Conservation (phyloP, 2,329 filamentous ascomycete genomes). For the Botryotinia globosa region DNA sequence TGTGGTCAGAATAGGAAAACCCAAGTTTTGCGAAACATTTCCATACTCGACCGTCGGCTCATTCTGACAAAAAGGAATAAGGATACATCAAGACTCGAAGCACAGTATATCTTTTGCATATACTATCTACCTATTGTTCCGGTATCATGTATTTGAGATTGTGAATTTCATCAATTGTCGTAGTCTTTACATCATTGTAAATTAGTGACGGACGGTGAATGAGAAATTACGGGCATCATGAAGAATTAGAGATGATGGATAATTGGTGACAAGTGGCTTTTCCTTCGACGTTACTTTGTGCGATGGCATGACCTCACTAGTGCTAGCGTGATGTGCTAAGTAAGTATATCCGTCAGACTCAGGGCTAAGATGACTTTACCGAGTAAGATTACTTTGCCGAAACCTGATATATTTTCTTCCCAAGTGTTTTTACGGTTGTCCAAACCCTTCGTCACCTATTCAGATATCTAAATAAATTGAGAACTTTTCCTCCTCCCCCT, state of each 20-base stretch:
- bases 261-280: neutral
- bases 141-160: fast-evolving
- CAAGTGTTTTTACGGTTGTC: neutral
- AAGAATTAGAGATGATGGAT: neutral
- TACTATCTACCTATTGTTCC: neutral
- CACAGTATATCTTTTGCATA: neutral
- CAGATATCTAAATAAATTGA: neutral
- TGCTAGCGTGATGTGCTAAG: neutral
- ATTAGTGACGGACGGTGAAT: neutral
- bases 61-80: fast-evolving
- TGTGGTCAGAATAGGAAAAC: neutral
- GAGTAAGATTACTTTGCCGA: neutral
- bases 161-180: neutral
- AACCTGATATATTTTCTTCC: neutral
- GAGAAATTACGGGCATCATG: neutral
- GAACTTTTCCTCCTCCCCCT: neutral
- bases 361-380: neutral
- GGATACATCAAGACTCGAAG: neutral
- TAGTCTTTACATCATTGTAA: neutral
- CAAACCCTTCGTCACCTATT: neutral
- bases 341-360: neutral
- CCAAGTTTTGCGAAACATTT: neutral
- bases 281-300: neutral
- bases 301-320: neutral
- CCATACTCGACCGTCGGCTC: neutral